Evolutionary conservation across 768 basidiomycete species (phyloP), one percentile per base, ranked within the genome.

Genomic region (Mycena amicta): DNA sequence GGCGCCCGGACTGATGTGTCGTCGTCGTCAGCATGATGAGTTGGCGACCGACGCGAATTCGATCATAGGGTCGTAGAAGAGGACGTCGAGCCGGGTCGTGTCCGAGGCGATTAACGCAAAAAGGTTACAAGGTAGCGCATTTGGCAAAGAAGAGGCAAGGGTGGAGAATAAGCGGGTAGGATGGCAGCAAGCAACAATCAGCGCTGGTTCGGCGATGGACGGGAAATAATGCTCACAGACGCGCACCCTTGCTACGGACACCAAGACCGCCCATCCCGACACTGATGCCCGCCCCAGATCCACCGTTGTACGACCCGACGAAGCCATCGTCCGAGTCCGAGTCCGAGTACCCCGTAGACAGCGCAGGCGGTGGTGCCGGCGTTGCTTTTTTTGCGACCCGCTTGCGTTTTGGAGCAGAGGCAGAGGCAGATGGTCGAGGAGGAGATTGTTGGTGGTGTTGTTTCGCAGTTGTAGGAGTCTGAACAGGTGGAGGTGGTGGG

Each of bases 1-100:
- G 41, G 92, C 92, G 56, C 92, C 90, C 61, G 87, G 86, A 41
- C 90, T 93, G 71, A n/a, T 46, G 63, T 37, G 59, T 39, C 39
- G 41, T 28, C 39, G 25, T 22, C 27, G 20, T n/a, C n/a, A n/a
- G n/a, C n/a, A n/a, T n/a, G n/a, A n/a, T n/a, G n/a, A n/a, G n/a
- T n/a, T n/a, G n/a, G n/a, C n/a, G n/a, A n/a, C n/a, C n/a, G n/a
- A n/a, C n/a, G n/a, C n/a, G n/a, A n/a, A n/a, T n/a, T n/a, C n/a
- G n/a, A n/a, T n/a, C n/a, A n/a, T n/a, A n/a, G n/a, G n/a, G n/a
- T n/a, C n/a, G n/a, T n/a, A n/a, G n/a, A n/a, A n/a, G n/a, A n/a
- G n/a, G n/a, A n/a, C n/a, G n/a, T n/a, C n/a, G n/a, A n/a, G n/a
- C n/a, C n/a, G n/a, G n/a, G n/a, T n/a, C n/a, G n/a, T n/a, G n/a